Percentiles rank a stretch among this genome's conserved stretches.
phyloP scores from a whole-genome alignment of 2,329 filamentous ascomycete genomes.

The Talaromyces piceae region DNA sequence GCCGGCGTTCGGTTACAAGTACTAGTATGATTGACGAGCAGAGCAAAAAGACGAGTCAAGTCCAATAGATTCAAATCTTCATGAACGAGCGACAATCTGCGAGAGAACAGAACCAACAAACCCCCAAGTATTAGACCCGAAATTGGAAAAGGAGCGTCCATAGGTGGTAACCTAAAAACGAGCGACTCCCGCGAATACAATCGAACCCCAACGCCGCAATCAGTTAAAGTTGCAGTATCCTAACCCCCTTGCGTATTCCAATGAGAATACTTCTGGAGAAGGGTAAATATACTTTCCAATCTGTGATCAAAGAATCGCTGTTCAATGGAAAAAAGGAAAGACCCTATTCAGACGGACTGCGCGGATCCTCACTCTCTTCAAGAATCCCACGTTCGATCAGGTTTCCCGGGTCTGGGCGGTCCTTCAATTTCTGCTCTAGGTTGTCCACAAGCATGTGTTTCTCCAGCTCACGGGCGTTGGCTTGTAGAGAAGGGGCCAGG shows the following conservation, averaged over 20 bases:
- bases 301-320: too few relatives aligned
- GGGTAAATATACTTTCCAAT: too few relatives aligned
- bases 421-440: slow-evolving; percentile 77
- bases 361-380: slow-evolving; percentile 51
- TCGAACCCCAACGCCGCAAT: slow-evolving; percentile 1
- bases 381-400: slow-evolving; percentile 75
- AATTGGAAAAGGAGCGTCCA: background rate
- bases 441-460: slow-evolving; percentile 81
- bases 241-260: too few relatives aligned
- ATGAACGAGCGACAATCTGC: background rate
- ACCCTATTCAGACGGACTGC: slow-evolving; percentile 15
- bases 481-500: slow-evolving; percentile 71
- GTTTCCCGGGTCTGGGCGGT: slow-evolving; percentile 67
- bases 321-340: too few relatives aligned
- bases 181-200: too few relatives aligned
- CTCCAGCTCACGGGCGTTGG: slow-evolving; percentile 75
- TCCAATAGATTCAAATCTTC: background rate
- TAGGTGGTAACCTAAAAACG: background rate
- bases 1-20: background rate
- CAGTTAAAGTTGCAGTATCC: too few relatives aligned
- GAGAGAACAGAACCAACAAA: slow-evolving; percentile 4
- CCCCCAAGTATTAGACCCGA: background rate
- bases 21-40: background rate
- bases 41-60: background rate
- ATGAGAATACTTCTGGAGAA: too few relatives aligned